Evolutionary conservation across 345 rosid genomes (phyloP), one percentile per base, ranked within the genome.

Genomic region (Arabidopsis suecica): DNA sequence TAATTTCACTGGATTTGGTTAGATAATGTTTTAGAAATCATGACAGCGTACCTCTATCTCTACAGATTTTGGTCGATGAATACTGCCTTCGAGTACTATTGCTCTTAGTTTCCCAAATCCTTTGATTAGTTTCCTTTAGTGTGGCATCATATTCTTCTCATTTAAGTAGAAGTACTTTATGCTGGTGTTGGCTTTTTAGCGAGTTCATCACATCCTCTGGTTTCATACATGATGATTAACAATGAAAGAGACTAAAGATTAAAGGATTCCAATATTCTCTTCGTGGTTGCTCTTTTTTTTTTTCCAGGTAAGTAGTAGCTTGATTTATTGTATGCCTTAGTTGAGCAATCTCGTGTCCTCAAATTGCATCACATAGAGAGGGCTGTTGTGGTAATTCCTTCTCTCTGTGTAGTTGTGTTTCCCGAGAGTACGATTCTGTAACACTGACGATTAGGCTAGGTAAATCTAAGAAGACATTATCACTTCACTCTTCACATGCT

Each of bases 401-500:
- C 41, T 9, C 51, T 58, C 33, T 45, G 33, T 57, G 32, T 33
- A 16, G 37, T 13, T 33, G 33, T 61, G 32, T 48, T 5, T 60
- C 40, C 70, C 38, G 13, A 73, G 47, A 42, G 25, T 12, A 45
- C 34, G 56, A 55, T 55, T 48, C 49, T 34, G 75, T 14, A 12
- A 33, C 65, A 23, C 41, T 37, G 40, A 55, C 20, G n/a, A 40
- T 12, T 41, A 42, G 61, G 30, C 45, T 33, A 53, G 5, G 23
- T 42, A 12, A 59, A 50, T 50, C 53, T 16, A 50, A 32, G 47
- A 61, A 60, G 20, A 38, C 60, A 49, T 10, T 30, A 53, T 23
- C 51, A 41, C 7, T 38, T 36, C 23, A 20, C 16, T 33, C 47
- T 36, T 64, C 77, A 74, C 61, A 58, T 66, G 67, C 22, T 37